Conservation (phyloP, 805 yeast species). For the Suhomyces prunicola region DNA sequence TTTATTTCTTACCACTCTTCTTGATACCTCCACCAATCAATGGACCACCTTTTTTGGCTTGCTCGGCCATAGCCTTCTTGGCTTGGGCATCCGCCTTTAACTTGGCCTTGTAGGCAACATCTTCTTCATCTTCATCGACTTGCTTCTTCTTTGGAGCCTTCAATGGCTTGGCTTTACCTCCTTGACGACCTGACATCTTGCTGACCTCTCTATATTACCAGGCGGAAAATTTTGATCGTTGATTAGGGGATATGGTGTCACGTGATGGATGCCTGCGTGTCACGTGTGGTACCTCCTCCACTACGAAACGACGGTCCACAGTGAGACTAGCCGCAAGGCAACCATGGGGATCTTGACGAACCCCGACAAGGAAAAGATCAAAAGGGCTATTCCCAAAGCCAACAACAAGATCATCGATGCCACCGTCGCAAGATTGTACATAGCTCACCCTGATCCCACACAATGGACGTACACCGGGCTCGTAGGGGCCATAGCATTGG, state of each 20-base stretch:
- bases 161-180: constrained; percentile 92
- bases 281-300: neutral
- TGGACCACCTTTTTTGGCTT: constrained; percentile 89
- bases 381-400: constrained; percentile 83
- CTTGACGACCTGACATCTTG: constrained; percentile 91
- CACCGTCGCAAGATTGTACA: constrained; percentile 82
- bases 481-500: constrained; percentile 81
- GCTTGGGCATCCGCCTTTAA: constrained; percentile 95
- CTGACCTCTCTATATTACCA: neutral
- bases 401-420: constrained; percentile 87
- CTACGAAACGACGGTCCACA: neutral
- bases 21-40: constrained; percentile 92
- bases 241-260: neutral
- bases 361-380: constrained; percentile 84
- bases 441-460: constrained; percentile 81
- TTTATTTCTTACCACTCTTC: constrained; percentile 54
- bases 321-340: neutral
- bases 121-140: constrained; percentile 82
- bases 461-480: constrained; percentile 88
- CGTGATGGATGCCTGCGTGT: neutral
- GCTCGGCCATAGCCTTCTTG: constrained; percentile 81
- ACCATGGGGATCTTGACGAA: constrained; percentile 38
- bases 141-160: constrained; percentile 81
- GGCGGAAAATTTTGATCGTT: neutral
- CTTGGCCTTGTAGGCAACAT: constrained; percentile 84